These are phyloP conservation scores for Pleodorina starrii DNA, from an alignment of 139 green algal genomes.

Conservation along the genomic window DNA sequence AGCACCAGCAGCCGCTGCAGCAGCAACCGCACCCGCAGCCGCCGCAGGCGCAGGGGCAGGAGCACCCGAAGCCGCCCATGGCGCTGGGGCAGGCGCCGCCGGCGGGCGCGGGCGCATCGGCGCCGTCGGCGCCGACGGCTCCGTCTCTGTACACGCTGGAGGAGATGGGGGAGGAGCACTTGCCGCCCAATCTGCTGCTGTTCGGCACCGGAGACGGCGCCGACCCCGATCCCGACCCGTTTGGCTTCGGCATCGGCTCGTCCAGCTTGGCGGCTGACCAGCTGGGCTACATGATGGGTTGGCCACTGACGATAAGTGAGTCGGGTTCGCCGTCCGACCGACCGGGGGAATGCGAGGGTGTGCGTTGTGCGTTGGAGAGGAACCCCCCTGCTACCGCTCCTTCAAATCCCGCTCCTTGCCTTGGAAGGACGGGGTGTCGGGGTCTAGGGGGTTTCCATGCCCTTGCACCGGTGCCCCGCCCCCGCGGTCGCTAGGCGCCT, in stretches of 20 bases:
- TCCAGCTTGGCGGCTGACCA: neutral
- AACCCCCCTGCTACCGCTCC: no score
- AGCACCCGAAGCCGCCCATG: neutral
- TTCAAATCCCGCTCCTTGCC: no score
- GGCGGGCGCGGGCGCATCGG: neutral
- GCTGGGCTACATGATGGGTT: constrained; percentile 22
- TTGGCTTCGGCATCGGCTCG: neutral
- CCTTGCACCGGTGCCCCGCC: no score
- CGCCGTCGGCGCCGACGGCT: neutral
- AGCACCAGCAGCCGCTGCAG: neutral
- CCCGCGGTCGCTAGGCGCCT: no score
- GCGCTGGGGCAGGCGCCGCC: neutral
- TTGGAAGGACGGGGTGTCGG: no score
- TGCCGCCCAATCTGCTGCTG: neutral
- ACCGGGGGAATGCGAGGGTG: no score
- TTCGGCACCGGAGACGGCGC: neutral
- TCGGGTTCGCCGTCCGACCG: no score
- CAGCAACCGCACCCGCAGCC: neutral
- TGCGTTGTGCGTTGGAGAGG: no score
- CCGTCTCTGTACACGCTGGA: neutral
- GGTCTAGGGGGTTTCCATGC: no score
- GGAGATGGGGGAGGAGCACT: constrained; percentile 9
- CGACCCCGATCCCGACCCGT: neutral
- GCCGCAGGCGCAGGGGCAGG: neutral
- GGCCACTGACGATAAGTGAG: neutral